Base-by-base conservation (phyloP, 2,329 filamentous ascomycete species). In the Nemania abortiva region DNA sequence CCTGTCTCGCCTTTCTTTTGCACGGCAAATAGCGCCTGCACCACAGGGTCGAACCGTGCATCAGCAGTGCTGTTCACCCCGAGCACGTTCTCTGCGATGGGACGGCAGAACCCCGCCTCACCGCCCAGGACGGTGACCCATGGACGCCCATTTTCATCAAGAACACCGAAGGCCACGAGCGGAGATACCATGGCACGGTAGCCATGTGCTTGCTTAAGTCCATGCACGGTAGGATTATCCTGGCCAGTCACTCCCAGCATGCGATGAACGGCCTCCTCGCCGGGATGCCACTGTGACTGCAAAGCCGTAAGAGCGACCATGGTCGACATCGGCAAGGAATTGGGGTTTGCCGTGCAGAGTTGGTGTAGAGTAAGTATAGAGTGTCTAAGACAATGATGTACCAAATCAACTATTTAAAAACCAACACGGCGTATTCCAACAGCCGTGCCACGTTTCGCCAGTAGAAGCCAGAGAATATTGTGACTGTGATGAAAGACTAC, bases 111-210 rank as follows among this genome's bases (percentile, higher is more conserved):
- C 0, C 91, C 92, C 0, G 86, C 80, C 66, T 90, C 83, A 18
- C 93, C 93, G n/a, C 92, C 92, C 89, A 91, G 92, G 7, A 97
- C 71, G 0, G 91, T 91, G 18, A 91, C 91, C 93, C 93, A 97
- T 1, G 92, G 92, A 22, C 88, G 82, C 1, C 86, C 86, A 22
- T 89, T 75, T 2, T 81, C 79, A 75, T 96, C 93, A 1, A 95
- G 80, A 0, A 92, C 88, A 0, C 93, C 93, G 20, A 97, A 81
- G 0, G 92, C 92, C 15, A 96, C 83, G 7, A 96, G 83, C 0
- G 92, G 89, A 0, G 89, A 90, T 18, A 81, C 81, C 59, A 86
- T 83, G 2, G 94, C 84, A 70, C 92, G 86, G 70, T 84, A 82
- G 1, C 84, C 88, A 24, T 91, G 90, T 18, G 88, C 84, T 5